Evolutionary conservation across 352 stramenopile genomes (phyloP), one percentile per base, ranked within the genome.

Genomic region (Phytopythium litorale): DNA sequence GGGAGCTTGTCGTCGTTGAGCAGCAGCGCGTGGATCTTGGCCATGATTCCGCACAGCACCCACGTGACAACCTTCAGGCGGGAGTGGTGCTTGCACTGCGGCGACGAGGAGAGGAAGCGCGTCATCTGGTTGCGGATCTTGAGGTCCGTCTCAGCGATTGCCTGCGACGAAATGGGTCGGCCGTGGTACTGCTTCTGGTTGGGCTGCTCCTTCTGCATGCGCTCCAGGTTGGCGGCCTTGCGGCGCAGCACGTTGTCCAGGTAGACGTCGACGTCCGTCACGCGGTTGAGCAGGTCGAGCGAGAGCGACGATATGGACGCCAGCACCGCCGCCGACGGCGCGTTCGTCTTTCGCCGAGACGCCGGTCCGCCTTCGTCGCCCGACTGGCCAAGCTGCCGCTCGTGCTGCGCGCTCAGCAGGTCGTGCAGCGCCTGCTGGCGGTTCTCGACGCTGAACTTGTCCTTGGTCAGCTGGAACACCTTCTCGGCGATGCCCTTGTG

Each of bases 371-470:
- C 21, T 9, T 21, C 11, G 13, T 21, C 32, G 49, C 53, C 65
- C 45, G 62, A 60, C 6, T 63, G 40, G 25, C 25, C 33, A 48
- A 68, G n/a, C 35, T 15, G 50, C 64, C 56, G 63, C 54, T 66
- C 52, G 11, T 84, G 9, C 46, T 77, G 42, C 73, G 73, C 58
- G 77, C 40, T 60, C 15, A 92, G 65, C 37, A 91, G 42, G 6
- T 92, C 78, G 8, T 87, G 71, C 4, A 96, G 70, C 30, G 87
- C 87, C 23, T 80, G 72, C 63, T 91, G 73, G 18, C 84, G 78
- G 67, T 94, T 96, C 13, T 90, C 84, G 32, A 81, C 70, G 56
- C 81, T 92, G 63, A 94, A 96, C 46, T 93, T 92, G 33, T 91
- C 78, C 63, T 95, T 91, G 6, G 86, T 89, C 5, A 95, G 64